Base-by-base conservation (phyloP, 1,284 basidiomycete species). In the Cystobasidiaceae sp. region DNA sequence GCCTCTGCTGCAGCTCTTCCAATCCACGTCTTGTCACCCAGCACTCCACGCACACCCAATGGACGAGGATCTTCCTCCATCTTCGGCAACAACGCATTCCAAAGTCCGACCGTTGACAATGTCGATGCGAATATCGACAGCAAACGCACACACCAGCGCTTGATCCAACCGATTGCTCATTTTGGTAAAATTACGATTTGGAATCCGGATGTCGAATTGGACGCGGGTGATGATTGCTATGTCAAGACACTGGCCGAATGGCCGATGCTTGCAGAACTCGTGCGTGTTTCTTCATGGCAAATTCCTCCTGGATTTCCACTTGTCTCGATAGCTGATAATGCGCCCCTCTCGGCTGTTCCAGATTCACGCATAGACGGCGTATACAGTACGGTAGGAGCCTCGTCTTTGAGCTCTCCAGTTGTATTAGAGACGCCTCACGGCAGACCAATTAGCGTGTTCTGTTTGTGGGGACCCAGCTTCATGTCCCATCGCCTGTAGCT, bases 151-250 rank as follows among this genome's bases (percentile, higher is more conserved):
- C 54, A 56, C 21, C 21, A 56, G 21, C 39, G 56, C 30, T 23
- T 59, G 9, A 46, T 59, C 9, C 43, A 46, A 19, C 61, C 51
- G 6, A 39, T 55, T 27, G 50, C 37, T 7, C 27, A 5, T 2
- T 64, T 64, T 21, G 25, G 34, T 6, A 56, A 37, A 21, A 45
- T 64, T 30, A 64, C 61, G 17, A 49, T 56, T 32, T 64, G 61
- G 61, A 56, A 64, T 33, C 61, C 61, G 3, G 61, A 64, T 56
- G 56, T 44, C 6, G 61, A 39, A 41, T 15, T 64, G 1, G 61
- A 64, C 45, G 28, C 25, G 23, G 61, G 61, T 7, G 52, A 50
- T 27, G 61, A 64, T 49, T 41, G 41, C 21, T 64, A 64, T 56
- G 45, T 64, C 1, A 55, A 41, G 44, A 30, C 51, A 17, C 43